Evolutionary conservation across 768 basidiomycete genomes (phyloP).

Genomic region (Trametes cinnabarina): DNA sequence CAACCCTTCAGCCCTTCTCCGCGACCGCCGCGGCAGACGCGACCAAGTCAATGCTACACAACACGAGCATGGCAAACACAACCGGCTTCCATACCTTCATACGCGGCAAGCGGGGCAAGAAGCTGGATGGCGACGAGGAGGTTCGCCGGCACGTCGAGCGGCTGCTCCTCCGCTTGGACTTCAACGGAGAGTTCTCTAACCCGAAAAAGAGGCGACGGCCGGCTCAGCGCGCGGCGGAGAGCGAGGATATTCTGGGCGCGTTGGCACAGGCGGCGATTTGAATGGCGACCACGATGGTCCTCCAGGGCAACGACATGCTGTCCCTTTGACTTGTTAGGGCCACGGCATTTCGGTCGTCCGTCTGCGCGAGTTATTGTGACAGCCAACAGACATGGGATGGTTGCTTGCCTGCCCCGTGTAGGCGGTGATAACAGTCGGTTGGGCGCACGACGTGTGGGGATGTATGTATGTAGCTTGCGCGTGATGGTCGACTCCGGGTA

Average conservation of each 20-base stretch:
- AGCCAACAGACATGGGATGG: too few relatives aligned
- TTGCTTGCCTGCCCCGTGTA: too few relatives aligned
- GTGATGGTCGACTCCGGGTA: too few relatives aligned
- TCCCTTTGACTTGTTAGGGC: too few relatives aligned
- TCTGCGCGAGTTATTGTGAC: too few relatives aligned
- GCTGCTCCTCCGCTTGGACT: slow-evolving; percentile 77
- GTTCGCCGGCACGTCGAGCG: slow-evolving; percentile 82
- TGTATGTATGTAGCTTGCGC: too few relatives aligned
- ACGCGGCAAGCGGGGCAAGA: slow-evolving; percentile 48
- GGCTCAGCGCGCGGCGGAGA: slow-evolving; percentile 44
- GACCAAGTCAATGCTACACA: slow-evolving; percentile 65
- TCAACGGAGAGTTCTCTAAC: slow-evolving; percentile 74
- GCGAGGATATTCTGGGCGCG: slow-evolving; percentile 28
- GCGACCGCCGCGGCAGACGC: slow-evolving; percentile 50
- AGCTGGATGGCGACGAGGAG: slow-evolving; percentile 59
- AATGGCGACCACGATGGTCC: too few relatives aligned
- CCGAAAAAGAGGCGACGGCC: slow-evolving; percentile 32
- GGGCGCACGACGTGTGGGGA: too few relatives aligned
- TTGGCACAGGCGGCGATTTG: slow-evolving; percentile 15
- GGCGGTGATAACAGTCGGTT: too few relatives aligned
- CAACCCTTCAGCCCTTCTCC: slow-evolving; percentile 70
- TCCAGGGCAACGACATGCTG: too few relatives aligned
- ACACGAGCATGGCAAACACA: slow-evolving; percentile 50
- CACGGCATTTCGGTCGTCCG: too few relatives aligned
- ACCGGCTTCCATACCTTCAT: slow-evolving; percentile 47